Conservation (phyloP, 768 basidiomycete genomes). For the Trametes villosa region DNA sequence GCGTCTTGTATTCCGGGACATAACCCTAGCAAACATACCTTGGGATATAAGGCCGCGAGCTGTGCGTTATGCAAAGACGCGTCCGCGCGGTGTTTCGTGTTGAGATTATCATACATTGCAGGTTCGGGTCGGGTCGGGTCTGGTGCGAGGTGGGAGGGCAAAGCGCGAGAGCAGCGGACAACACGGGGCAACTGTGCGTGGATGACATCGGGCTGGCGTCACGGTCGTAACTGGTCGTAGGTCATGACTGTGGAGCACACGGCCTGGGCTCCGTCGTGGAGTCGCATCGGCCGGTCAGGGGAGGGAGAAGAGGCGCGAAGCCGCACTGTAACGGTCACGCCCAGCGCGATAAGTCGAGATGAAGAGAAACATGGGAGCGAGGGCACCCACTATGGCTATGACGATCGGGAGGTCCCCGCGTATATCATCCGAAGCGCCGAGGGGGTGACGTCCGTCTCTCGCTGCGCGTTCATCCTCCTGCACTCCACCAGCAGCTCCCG, state of each 20-base stretch:
- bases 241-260: background rate
- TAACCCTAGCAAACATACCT: no score
- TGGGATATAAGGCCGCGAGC: background rate
- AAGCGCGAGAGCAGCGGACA: constrained; percentile 19
- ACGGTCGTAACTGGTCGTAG: constrained; percentile 10
- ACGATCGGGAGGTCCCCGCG: constrained; percentile 11
- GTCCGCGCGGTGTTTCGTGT: no score
- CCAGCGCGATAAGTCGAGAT: background rate
- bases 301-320: background rate
- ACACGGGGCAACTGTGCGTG: constrained; percentile 2
- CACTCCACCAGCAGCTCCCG: constrained; percentile 63
- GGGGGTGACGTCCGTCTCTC: constrained; percentile 19
- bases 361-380: background rate
- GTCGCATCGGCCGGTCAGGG: background rate
- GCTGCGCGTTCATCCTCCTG: constrained; percentile 42
- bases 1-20: no score
- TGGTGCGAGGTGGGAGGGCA: background rate
- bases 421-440: constrained; percentile 22
- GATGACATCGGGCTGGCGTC: constrained; percentile 1
- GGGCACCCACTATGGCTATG: constrained; percentile 16
- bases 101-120: no score
- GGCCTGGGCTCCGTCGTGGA: background rate
- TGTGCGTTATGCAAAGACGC: no score
- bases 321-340: background rate
- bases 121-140: background rate